phyloP scores from a whole-genome alignment of 2,329 filamentous ascomycete genomes.

The Amauroascus niger region DNA sequence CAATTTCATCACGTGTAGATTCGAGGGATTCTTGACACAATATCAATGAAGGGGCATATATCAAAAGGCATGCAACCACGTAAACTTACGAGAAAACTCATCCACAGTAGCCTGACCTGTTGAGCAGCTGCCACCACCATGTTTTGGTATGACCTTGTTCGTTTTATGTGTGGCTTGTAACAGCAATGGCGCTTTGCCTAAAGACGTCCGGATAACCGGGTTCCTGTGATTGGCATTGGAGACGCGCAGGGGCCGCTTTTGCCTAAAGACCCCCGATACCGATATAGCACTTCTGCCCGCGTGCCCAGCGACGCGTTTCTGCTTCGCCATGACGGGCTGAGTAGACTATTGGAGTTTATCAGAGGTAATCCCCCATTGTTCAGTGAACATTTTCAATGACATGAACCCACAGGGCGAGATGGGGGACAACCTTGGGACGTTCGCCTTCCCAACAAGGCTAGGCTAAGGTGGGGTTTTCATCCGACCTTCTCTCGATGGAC shows the following conservation, averaged over 20 bases:
- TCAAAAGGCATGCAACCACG: background rate
- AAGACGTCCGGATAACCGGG: too few relatives aligned
- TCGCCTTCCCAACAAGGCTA: background rate
- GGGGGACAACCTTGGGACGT: background rate
- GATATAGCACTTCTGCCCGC: background rate
- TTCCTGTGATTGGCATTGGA: background rate
- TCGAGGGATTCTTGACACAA: conserved; percentile 13
- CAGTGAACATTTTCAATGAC: background rate
- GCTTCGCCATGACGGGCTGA: background rate
- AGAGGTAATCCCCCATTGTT: background rate
- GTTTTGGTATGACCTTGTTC: background rate
- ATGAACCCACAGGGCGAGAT: background rate
- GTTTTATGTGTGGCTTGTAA: background rate
- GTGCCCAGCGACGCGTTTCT: background rate
- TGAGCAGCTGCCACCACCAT: too few relatives aligned
- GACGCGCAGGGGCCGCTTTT: background rate
- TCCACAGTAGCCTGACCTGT: background rate
- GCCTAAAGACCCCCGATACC: background rate
- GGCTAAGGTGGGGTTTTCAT: background rate
- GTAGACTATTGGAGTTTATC: background rate
- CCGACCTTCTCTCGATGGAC: background rate
- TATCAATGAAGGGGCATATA: background rate
- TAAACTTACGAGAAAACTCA: conserved; percentile 1
- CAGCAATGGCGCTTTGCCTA: background rate
- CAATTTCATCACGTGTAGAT: conserved; percentile 12